Evolutionary conservation across 2,329 filamentous ascomycete genomes (phyloP).

Genomic region (Aspergillus caelatus): DNA sequence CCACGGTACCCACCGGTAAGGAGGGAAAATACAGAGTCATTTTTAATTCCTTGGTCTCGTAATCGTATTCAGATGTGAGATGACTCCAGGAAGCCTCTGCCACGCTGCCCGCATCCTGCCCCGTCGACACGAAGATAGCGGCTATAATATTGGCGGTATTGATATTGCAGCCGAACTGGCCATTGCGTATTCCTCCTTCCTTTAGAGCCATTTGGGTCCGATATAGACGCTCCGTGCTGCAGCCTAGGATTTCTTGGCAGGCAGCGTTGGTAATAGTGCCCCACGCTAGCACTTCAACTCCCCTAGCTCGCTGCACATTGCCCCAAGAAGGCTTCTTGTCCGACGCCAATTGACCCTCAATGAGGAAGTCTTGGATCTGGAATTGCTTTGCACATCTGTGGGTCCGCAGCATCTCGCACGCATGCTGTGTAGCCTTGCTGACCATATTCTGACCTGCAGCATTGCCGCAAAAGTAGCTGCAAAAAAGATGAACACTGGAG

Average conservation of each 20-base stretch:
- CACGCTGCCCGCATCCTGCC: slow-evolving; percentile 27
- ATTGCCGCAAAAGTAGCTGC: slow-evolving; percentile 30
- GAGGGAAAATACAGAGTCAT: slow-evolving; percentile 30
- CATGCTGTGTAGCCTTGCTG: slow-evolving; percentile 31
- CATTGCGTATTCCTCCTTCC: slow-evolving; percentile 23
- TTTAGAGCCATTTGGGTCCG: slow-evolving; percentile 11
- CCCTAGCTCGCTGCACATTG: slow-evolving; percentile 24
- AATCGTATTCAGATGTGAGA: slow-evolving; percentile 24
- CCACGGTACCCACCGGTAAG: slow-evolving; percentile 28
- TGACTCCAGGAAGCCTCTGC: slow-evolving; percentile 26
- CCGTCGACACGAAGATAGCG: slow-evolving; percentile 28
- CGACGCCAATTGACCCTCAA: slow-evolving; percentile 27
- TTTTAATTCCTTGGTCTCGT: slow-evolving; percentile 21
- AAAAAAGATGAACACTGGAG: slow-evolving; percentile 25
- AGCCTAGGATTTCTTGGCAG: slow-evolving; percentile 22
- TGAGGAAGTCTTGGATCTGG: slow-evolving; percentile 9
- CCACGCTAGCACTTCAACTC: slow-evolving; percentile 31
- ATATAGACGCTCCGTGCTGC: slow-evolving; percentile 18
- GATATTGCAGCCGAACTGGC: slow-evolving; percentile 22
- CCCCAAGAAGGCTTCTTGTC: slow-evolving; percentile 32
- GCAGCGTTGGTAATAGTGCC: slow-evolving; percentile 21
- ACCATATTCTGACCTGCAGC: slow-evolving; percentile 36
- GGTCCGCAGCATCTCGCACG: slow-evolving; percentile 19
- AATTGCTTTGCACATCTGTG: not conserved
- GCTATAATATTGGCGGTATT: slow-evolving; percentile 25